These are phyloP conservation scores for Neoboletus subvelutipes DNA, from an alignment of 768 basidiomycete species.

Conservation along the genomic window DNA sequence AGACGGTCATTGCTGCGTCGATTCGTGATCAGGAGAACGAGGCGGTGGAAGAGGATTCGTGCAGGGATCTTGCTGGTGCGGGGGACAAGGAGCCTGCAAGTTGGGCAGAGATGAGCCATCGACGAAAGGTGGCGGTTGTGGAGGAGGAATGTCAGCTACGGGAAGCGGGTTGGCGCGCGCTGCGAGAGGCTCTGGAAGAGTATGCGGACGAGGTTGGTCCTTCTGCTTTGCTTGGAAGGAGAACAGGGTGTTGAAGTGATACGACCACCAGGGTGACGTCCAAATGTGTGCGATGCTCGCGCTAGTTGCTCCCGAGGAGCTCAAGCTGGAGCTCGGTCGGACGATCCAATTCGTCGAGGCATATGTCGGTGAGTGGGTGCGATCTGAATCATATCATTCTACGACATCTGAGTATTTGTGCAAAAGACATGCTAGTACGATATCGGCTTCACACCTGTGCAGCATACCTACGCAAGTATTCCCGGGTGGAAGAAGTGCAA, in stretches of 20 bases:
- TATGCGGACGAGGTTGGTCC: constrained; percentile 59
- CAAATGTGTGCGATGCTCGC: constrained; percentile 78
- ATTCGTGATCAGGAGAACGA: constrained; percentile 37
- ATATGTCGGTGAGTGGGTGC: constrained; percentile 62
- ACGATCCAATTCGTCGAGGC: constrained; percentile 59
- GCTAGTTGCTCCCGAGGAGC: constrained; percentile 58
- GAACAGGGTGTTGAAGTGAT: background rate
- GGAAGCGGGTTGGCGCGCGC: constrained; percentile 55
- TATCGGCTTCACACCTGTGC: constrained; percentile 63
- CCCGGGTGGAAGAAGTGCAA: constrained; percentile 49
- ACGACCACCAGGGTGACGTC: constrained; percentile 61
- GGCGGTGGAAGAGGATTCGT: constrained; percentile 19
- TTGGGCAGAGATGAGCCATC: constrained; percentile 30
- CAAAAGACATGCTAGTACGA: constrained; percentile 60
- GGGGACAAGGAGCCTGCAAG: constrained; percentile 29
- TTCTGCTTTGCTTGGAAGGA: background rate
- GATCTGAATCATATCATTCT: background rate
- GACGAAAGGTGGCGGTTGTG: constrained; percentile 29
- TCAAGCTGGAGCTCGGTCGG: constrained; percentile 46
- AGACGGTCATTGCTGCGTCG: constrained; percentile 66
- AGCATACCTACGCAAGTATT: constrained; percentile 74
- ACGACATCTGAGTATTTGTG: background rate
- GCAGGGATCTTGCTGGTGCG: constrained; percentile 28
- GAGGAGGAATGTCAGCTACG: constrained; percentile 51
- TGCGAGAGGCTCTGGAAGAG: constrained; percentile 57